phyloP scores from a whole-genome alignment of 2,329 filamentous ascomycete genomes.

The Macrophomina phaseolina region DNA sequence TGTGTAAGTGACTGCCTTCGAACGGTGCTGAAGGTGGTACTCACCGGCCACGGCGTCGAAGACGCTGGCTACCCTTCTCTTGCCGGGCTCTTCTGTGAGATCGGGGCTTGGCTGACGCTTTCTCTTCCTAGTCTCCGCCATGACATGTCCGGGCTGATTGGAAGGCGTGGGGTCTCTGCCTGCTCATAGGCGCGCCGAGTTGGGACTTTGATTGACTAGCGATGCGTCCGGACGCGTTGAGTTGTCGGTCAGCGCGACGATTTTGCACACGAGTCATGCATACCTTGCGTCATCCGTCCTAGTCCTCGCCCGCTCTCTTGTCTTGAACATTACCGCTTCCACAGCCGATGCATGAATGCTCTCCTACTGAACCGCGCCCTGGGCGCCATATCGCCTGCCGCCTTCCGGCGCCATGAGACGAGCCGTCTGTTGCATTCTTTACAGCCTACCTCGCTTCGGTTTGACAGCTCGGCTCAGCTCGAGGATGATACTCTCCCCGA shows the following conservation, averaged over 20 bases:
- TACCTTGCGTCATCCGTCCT: slow-evolving; percentile 9
- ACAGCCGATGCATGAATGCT: slow-evolving; percentile 67
- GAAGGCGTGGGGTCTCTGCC: too few relatives aligned
- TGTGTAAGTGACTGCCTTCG: background rate
- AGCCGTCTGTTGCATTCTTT: slow-evolving; percentile 72
- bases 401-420: slow-evolving; percentile 69
- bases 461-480: slow-evolving; percentile 63
- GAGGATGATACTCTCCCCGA: slow-evolving; percentile 34
- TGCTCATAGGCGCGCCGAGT: too few relatives aligned
- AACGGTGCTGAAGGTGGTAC: background rate
- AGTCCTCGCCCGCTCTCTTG: background rate
- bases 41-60: slow-evolving; percentile 71
- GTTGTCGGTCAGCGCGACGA: too few relatives aligned
- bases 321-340: background rate
- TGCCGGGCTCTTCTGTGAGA: background rate
- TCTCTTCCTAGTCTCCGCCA: background rate
- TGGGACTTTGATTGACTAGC: too few relatives aligned
- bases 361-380: slow-evolving; percentile 78
- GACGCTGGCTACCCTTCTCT: slow-evolving; percentile 58
- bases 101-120: background rate
- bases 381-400: slow-evolving; percentile 66
- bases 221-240: too few relatives aligned
- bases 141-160: background rate
- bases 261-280: background rate
- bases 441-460: slow-evolving; percentile 70